A percentile compares a stretch with the other conserved stretches of the same genome.
These are phyloP conservation scores for Clarireedia paspali DNA, from an alignment of 2,329 filamentous ascomycete species.

Conservation along the genomic window DNA sequence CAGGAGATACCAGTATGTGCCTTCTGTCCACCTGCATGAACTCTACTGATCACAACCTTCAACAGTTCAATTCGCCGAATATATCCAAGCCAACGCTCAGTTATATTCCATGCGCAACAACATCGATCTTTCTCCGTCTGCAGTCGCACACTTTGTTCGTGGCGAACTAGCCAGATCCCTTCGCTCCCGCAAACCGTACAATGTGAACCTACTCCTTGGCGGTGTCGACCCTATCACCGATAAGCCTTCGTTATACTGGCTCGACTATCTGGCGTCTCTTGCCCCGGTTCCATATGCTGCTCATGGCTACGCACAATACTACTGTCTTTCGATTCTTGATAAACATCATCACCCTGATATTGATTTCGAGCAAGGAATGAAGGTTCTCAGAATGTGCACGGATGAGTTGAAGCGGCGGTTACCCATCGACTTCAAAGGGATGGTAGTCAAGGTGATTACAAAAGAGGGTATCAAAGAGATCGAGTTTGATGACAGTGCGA, in stretches of 20 bases:
- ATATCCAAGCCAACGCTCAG: slow-evolving; percentile 96
- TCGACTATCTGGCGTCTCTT: slow-evolving; percentile 88
- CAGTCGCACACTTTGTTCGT: slow-evolving; percentile 87
- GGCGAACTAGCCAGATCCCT: slow-evolving; percentile 86
- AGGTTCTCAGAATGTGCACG: slow-evolving; percentile 88
- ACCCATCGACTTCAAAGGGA: slow-evolving; percentile 98
- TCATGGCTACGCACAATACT: slow-evolving; percentile 98
- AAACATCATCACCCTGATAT: slow-evolving; percentile 98
- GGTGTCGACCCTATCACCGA: slow-evolving; percentile 88
- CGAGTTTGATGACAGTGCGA: slow-evolving; percentile 65
- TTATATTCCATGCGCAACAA: slow-evolving; percentile 98
- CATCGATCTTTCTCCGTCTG: slow-evolving; percentile 81
- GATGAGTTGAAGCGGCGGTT: slow-evolving; percentile 95
- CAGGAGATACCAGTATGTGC: slow-evolving; percentile 77
- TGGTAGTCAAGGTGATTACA: slow-evolving; percentile 88
- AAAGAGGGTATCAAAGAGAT: slow-evolving; percentile 86
- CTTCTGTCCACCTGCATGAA: not conserved
- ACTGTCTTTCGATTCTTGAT: slow-evolving; percentile 94
- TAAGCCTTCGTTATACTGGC: slow-evolving; percentile 91
- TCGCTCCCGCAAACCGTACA: slow-evolving; percentile 89
- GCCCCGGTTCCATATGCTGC: slow-evolving; percentile 90
- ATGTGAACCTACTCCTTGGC: slow-evolving; percentile 90
- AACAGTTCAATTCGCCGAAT: slow-evolving; percentile 96
- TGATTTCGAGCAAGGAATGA: slow-evolving; percentile 77
- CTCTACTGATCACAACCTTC: too few relatives aligned